Percentiles rank a stretch among this genome's conserved stretches.
phyloP scores from a whole-genome alignment of 2,329 filamentous ascomycete genomes.

The Ciborinia camelliae region DNA sequence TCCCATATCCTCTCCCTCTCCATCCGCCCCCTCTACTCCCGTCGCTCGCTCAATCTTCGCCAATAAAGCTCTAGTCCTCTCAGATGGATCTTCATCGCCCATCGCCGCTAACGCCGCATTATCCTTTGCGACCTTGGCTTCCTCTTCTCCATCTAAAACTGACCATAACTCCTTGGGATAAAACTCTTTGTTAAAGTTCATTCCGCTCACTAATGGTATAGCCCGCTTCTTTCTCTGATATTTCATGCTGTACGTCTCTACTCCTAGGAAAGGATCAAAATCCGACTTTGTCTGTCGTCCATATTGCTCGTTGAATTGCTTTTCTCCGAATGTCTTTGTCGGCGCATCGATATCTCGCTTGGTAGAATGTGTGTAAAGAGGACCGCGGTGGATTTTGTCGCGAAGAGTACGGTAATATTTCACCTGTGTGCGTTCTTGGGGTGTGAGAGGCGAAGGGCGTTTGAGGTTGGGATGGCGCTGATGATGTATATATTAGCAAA shows the following conservation, averaged over 20 bases:
- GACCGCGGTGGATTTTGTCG: constrained; percentile 55
- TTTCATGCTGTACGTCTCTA: constrained; percentile 56
- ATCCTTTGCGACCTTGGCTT: constrained; percentile 35
- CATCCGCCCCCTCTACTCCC: constrained; percentile 41
- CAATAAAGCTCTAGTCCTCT: constrained; percentile 26
- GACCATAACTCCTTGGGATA: constrained; percentile 58
- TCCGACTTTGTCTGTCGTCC: constrained; percentile 39
- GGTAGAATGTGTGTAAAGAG: constrained; percentile 47
- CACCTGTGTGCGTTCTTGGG: constrained; percentile 46
- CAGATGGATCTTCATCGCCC: constrained; percentile 34
- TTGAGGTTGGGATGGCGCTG: constrained; percentile 37
- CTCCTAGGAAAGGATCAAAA: constrained; percentile 60
- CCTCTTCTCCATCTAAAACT: constrained; percentile 45
- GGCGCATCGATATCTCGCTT: constrained; percentile 38
- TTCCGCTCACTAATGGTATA: constrained; percentile 51
- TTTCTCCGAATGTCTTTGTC: constrained; percentile 43
- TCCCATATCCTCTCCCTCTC: constrained; percentile 39
- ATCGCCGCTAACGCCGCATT: constrained; percentile 33
- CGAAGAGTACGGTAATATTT: constrained; percentile 50
- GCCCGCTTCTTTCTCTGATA: constrained; percentile 55
- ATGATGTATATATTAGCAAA: neutral
- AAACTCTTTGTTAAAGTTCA: constrained; percentile 53
- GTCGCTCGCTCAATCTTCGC: constrained; percentile 30
- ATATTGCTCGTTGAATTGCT: constrained; percentile 38
- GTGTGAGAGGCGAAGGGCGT: constrained; percentile 41